Percentiles rank a stretch among this genome's conserved stretches.
phyloP scores from a whole-genome alignment of 768 basidiomycete species.

The Ramaria sp. region DNA sequence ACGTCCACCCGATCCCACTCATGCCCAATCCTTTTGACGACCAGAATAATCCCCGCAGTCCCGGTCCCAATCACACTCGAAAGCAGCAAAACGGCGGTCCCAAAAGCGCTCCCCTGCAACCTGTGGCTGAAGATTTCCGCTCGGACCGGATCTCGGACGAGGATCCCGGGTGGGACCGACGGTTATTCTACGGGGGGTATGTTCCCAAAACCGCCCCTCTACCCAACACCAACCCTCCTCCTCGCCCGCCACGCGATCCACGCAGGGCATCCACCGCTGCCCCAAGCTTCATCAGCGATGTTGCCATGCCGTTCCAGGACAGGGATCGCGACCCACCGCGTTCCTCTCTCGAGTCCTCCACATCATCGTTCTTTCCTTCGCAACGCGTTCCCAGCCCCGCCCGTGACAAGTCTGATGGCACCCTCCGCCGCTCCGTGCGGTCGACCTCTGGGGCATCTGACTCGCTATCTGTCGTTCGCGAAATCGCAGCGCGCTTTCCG shows the following conservation, averaged over 20 bases:
- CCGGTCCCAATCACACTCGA: constrained; percentile 14
- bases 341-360: neutral
- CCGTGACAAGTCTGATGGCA: too few relatives aligned
- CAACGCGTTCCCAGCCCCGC: too few relatives aligned
- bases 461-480: constrained; percentile 33
- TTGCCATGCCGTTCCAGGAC: neutral
- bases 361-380: too few relatives aligned
- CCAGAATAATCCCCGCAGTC: constrained; percentile 19
- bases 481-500: constrained; percentile 45
- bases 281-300: neutral
- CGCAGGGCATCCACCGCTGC: neutral
- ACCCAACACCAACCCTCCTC: neutral
- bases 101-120: too few relatives aligned
- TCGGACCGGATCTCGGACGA: neutral
- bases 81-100: too few relatives aligned
- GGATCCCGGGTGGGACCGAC: neutral
- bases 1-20: constrained; percentile 22
- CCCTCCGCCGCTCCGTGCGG: constrained; percentile 11
- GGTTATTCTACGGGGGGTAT: too few relatives aligned
- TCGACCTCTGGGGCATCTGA: constrained; percentile 24
- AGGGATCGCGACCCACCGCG: neutral
- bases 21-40: constrained; percentile 11
- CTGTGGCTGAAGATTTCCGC: too few relatives aligned
- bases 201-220: too few relatives aligned
- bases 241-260: neutral